phyloP scores from a whole-genome alignment of 1,284 basidiomycete species.

The Leccinum subspadiceum region DNA sequence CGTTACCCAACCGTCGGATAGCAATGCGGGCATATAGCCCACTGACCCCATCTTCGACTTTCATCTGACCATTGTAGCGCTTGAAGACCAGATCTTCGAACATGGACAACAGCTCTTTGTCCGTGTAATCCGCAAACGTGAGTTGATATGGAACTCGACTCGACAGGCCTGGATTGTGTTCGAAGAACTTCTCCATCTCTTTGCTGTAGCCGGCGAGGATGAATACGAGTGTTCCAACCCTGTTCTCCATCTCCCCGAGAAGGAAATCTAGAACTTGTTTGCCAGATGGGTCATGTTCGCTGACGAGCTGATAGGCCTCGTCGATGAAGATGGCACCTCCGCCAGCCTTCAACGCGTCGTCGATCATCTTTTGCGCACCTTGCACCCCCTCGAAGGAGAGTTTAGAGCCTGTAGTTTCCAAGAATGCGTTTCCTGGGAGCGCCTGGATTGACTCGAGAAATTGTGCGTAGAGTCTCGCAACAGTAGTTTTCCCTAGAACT shows the following conservation, averaged over 20 bases:
- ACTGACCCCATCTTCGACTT: constrained; percentile 49
- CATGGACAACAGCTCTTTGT: constrained; percentile 54
- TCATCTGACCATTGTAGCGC: constrained; percentile 49
- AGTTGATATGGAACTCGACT: constrained; percentile 63
- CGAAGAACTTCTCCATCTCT: constrained; percentile 73
- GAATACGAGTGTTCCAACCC: constrained; percentile 61
- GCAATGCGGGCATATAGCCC: constrained; percentile 60
- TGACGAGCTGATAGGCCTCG: constrained; percentile 65
- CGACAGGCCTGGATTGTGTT: constrained; percentile 64
- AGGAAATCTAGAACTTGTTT: constrained; percentile 61
- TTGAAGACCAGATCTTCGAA: constrained; percentile 46
- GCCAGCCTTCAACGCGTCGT: constrained; percentile 46
- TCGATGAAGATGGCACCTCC: constrained; percentile 67
- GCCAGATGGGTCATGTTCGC: not conserved
- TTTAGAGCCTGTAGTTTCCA: constrained; percentile 61
- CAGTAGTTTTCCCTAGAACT: constrained; percentile 60
- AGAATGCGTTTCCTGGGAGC: constrained; percentile 52
- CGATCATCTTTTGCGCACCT: constrained; percentile 49
- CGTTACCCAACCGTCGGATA: constrained; percentile 48
- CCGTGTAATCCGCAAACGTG: constrained; percentile 60
- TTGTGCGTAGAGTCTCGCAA: constrained; percentile 61
- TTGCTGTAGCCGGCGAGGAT: constrained; percentile 67
- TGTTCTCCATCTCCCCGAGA: constrained; percentile 68
- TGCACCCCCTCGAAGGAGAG: constrained; percentile 55
- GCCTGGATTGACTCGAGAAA: constrained; percentile 55